Conservation (phyloP, 805 yeast genomes). For the Jamesozyma jinghongensis region DNA sequence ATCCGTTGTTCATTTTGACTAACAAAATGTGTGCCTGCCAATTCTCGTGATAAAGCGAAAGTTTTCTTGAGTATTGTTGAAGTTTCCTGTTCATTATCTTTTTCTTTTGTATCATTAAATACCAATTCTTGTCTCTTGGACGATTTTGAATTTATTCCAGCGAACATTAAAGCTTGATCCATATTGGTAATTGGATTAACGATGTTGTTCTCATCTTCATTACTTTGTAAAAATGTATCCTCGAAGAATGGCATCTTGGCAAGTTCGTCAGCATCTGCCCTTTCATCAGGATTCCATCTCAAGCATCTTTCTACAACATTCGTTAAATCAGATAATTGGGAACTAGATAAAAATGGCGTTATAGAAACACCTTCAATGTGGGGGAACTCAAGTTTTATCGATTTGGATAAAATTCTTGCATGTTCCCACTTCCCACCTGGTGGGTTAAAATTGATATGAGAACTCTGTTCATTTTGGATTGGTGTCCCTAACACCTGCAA, state of each 20-base stretch:
- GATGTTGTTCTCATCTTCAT: constrained; percentile 1
- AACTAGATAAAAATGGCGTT: constrained; percentile 37
- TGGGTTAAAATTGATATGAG: constrained; percentile 28
- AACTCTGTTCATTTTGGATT: constrained; percentile 10
- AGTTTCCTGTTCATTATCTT: not conserved
- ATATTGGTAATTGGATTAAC: constrained; percentile 9
- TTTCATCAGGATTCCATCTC: constrained; percentile 68
- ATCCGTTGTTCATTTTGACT: no score
- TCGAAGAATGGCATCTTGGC: constrained; percentile 47
- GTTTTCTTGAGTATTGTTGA: not conserved
- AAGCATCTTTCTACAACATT: constrained; percentile 41
- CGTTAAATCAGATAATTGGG: constrained; percentile 32
- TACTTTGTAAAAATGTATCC: constrained; percentile 29
- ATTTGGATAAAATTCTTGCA: constrained; percentile 43
- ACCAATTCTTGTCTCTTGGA: constrained; percentile 3
- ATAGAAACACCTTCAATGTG: constrained; percentile 42
- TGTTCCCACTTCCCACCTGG: constrained; percentile 71
- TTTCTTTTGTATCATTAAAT: constrained; percentile 1
- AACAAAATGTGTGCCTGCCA: not conserved
- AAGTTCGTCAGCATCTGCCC: constrained; percentile 45
- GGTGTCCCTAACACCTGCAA: constrained; percentile 72
- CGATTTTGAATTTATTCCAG: constrained; percentile 15
- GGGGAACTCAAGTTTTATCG: constrained; percentile 52
- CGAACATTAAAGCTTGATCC: constrained; percentile 22
- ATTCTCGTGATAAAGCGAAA: not conserved